Evolutionary conservation across 2,329 filamentous ascomycete species (phyloP).

Genomic region (Ambrosiella cleistominuta): DNA sequence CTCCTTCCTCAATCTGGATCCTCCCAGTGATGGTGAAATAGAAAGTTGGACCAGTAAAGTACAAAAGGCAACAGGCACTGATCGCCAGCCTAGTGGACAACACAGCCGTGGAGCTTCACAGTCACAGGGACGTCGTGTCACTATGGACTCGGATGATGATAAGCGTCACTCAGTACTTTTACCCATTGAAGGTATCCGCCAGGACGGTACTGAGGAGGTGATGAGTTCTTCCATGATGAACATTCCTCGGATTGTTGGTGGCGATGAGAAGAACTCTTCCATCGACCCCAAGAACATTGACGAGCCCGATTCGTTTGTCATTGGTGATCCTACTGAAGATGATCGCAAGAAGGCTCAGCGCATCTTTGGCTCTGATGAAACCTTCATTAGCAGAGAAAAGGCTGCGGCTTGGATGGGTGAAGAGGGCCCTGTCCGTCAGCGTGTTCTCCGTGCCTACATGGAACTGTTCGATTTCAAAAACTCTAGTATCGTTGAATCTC

Average conservation of each 20-base stretch:
- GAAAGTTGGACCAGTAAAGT: constrained; percentile 14
- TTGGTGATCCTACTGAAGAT: constrained; percentile 44
- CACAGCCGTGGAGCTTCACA: constrained; percentile 2
- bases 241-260: constrained; percentile 25
- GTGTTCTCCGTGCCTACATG: constrained; percentile 64
- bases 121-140: neutral
- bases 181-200: constrained; percentile 25
- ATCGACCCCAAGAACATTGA: constrained; percentile 30
- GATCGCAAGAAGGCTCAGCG: constrained; percentile 63
- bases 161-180: constrained; percentile 24
- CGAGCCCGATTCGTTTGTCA: constrained; percentile 35
- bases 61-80: neutral
- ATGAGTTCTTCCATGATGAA: neutral
- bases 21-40: constrained; percentile 29
- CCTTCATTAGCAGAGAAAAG: constrained; percentile 59
- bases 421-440: constrained; percentile 39
- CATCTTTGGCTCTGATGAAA: constrained; percentile 72
- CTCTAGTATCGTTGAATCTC: constrained; percentile 58
- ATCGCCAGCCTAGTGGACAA: neutral
- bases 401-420: constrained; percentile 84
- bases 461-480: constrained; percentile 74
- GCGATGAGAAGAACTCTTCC: constrained; percentile 21
- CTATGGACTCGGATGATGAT: constrained; percentile 19
- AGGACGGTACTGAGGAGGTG: constrained; percentile 13
- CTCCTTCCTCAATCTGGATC: constrained; percentile 34